Evolutionary conservation across 2,329 filamentous ascomycete species (phyloP).

Genomic region (Aureobasidium leucospermi): DNA sequence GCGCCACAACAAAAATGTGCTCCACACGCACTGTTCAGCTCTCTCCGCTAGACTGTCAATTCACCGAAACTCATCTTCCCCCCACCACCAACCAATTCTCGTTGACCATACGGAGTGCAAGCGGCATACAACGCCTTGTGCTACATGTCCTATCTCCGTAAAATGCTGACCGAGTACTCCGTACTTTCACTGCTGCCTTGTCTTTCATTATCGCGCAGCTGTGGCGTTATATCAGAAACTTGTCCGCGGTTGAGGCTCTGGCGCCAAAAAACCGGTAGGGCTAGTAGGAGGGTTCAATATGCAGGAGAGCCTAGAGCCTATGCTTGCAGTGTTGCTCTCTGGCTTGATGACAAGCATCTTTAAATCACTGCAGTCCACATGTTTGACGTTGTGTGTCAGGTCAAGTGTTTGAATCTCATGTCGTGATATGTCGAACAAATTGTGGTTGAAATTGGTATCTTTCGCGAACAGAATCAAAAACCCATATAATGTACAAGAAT

Average conservation of each 20-base stretch:
- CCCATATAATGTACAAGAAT: conserved; percentile 7
- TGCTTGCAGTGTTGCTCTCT: background rate
- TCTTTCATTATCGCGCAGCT: background rate
- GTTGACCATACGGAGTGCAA: background rate
- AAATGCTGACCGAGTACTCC: background rate
- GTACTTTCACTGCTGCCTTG: background rate
- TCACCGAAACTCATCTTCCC: background rate
- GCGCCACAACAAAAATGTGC: background rate
- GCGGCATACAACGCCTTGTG: background rate
- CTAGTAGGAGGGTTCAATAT: background rate
- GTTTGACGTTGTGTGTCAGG: too few relatives aligned
- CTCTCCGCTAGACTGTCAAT: background rate
- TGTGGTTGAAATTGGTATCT: conserved; percentile 9
- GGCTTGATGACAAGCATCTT: too few relatives aligned
- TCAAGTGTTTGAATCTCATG: background rate
- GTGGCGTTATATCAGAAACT: background rate
- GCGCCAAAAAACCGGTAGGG: background rate
- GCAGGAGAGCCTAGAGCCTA: background rate
- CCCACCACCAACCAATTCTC: background rate
- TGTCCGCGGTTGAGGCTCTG: background rate
- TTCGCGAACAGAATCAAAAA: background rate
- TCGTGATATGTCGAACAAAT: background rate
- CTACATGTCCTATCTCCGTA: background rate
- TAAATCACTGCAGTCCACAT: too few relatives aligned
- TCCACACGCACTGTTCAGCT: conserved; percentile 6